Evolutionary conservation across 2,329 filamentous ascomycete species (phyloP).

Genomic region (Sphaerulina vaccinii): DNA sequence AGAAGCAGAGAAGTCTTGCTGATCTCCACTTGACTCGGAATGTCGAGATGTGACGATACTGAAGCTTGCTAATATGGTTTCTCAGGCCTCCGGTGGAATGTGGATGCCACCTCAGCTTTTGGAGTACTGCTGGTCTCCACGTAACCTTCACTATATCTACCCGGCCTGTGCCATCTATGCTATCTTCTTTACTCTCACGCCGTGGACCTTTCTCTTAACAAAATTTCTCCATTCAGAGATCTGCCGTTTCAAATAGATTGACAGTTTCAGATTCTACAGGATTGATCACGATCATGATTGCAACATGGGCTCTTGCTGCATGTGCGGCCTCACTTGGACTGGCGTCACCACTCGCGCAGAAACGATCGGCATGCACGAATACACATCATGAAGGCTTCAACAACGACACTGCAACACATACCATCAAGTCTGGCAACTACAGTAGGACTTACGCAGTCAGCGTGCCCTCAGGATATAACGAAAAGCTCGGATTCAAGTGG

Average conservation of each 20-base stretch:
- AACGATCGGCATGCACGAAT: not conserved
- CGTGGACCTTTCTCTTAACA: not conserved
- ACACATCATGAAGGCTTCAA: conserved; percentile 23
- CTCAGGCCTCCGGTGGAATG: not conserved
- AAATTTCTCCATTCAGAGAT: too few relatives aligned
- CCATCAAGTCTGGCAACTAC: conserved; percentile 21
- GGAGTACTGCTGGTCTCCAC: too few relatives aligned
- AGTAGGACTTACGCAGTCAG: conserved; percentile 30
- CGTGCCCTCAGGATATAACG: conserved; percentile 29
- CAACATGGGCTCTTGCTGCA: not conserved
- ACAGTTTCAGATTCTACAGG: too few relatives aligned
- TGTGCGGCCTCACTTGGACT: conserved; percentile 2
- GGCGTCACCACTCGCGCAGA: conserved; percentile 1
- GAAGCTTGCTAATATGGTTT: not conserved
- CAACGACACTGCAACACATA: conserved; percentile 18
- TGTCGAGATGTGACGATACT: not conserved
- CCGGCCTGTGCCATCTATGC: not conserved
- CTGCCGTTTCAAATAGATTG: too few relatives aligned
- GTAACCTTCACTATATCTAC: not conserved
- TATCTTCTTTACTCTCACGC: not conserved
- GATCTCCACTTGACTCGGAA: not conserved
- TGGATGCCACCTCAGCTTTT: not conserved
- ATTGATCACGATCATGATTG: not conserved
- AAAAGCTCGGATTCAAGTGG: conserved; percentile 19
- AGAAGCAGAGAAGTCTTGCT: not conserved